Percentiles rank a stretch among this genome's conserved stretches.
These are phyloP conservation scores for Hypoxylon crocopeplum DNA, from an alignment of 495 filamentous ascomycete species.

Conservation along the genomic window DNA sequence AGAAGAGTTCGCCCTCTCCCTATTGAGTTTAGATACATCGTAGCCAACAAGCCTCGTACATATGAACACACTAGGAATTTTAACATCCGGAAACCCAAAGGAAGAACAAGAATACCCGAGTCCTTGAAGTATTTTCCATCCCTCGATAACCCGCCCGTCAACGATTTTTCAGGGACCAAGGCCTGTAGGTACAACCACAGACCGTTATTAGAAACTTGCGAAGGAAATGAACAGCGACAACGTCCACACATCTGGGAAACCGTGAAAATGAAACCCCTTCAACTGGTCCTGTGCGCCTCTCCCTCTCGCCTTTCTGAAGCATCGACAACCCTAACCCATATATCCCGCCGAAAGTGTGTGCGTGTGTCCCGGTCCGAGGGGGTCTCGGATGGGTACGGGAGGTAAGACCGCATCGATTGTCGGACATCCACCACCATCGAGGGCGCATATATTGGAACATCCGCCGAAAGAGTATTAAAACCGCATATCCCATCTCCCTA, in stretches of 20 bases:
- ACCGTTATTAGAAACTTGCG: too few species aligned
- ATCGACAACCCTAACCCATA: too few species aligned
- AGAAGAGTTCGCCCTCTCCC: background rate
- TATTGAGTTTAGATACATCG: constrained; percentile 6
- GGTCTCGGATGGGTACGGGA: background rate
- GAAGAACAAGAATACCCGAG: background rate
- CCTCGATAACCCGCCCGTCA: background rate
- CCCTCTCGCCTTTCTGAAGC: too few species aligned
- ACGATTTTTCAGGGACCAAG: background rate
- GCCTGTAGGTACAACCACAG: constrained; percentile 11
- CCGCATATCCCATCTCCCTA: background rate
- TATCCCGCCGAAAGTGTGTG: too few species aligned
- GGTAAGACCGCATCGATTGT: constrained; percentile 5
- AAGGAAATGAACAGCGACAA: too few species aligned
- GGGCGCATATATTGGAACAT: background rate
- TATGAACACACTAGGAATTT: constrained; percentile 14
- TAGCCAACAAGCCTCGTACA: background rate
- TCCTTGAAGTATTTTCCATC: constrained; percentile 1
- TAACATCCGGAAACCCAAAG: background rate
- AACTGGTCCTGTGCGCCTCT: background rate
- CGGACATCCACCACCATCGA: constrained; percentile 3
- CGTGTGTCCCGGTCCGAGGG: background rate
- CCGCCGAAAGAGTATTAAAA: background rate
- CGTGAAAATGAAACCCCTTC: background rate
- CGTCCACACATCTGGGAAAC: too few species aligned